phyloP scores from a whole-genome alignment of 2,329 filamentous ascomycete genomes.

The Trichoderma atroviride region DNA sequence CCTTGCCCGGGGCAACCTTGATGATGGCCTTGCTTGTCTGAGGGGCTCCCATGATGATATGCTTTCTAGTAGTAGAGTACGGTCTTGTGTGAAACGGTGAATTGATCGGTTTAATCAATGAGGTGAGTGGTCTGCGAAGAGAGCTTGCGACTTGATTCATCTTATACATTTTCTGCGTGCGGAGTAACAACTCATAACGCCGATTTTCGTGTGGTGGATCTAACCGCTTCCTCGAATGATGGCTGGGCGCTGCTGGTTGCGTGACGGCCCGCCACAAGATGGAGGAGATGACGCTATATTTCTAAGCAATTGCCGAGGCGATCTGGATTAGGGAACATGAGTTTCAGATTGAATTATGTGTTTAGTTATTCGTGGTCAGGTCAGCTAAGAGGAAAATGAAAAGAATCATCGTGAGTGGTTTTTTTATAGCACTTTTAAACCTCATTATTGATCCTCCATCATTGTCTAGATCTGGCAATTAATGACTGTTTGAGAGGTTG shows the following conservation, averaged over 20 bases:
- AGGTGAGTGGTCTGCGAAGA: background rate
- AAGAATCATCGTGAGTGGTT: background rate
- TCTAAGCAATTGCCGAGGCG: background rate
- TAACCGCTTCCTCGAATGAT: background rate
- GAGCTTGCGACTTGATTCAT: too few species aligned
- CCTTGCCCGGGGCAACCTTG: background rate
- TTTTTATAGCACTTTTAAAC: background rate
- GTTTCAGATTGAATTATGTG: background rate
- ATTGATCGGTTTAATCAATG: background rate
- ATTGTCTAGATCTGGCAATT: conserved; percentile 4
- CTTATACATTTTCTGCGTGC: background rate
- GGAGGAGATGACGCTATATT: background rate
- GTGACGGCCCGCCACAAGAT: background rate
- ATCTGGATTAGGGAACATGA: background rate
- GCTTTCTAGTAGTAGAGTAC: background rate
- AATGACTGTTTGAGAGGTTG: background rate
- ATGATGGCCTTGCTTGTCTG: background rate
- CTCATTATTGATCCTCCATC: background rate
- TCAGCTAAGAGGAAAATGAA: background rate
- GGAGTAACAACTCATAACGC: background rate
- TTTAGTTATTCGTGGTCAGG: background rate
- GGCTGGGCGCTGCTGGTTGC: background rate
- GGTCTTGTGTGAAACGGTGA: background rate
- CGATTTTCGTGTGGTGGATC: conserved; percentile 3
- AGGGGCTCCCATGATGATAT: background rate